These are phyloP conservation scores for Kuraishia piskuri DNA, from an alignment of 805 yeast species.

Conservation along the genomic window DNA sequence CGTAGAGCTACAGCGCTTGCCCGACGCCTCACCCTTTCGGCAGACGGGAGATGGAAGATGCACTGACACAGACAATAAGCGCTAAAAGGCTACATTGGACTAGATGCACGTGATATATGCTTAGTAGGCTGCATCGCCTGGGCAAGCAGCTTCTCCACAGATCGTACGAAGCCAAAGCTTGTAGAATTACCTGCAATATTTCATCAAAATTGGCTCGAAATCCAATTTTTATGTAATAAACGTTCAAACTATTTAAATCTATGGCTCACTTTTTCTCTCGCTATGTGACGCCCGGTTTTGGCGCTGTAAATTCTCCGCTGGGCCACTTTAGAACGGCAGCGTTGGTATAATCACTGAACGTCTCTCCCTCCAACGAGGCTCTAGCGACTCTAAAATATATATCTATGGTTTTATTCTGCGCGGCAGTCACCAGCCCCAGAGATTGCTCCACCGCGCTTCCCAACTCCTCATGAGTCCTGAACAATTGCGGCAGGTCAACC, in stretches of 20 bases:
- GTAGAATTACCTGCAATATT: too few relatives aligned
- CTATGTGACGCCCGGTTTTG: conserved; percentile 43
- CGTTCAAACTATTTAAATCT: too few relatives aligned
- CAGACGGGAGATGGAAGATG: background rate
- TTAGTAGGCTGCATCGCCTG: too few relatives aligned
- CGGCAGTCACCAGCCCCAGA: conserved; percentile 22
- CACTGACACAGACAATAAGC: too few relatives aligned
- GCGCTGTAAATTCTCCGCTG: conserved; percentile 40
- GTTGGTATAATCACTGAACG: conserved; percentile 53
- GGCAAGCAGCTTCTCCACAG: too few relatives aligned
- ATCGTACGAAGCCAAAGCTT: too few relatives aligned
- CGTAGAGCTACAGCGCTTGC: background rate
- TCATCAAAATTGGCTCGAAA: too few relatives aligned
- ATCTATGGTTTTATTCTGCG: conserved; percentile 21
- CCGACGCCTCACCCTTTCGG: background rate
- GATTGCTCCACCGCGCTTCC: background rate
- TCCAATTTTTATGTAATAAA: too few relatives aligned
- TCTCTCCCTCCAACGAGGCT: conserved; percentile 23
- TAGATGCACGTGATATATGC: too few relatives aligned
- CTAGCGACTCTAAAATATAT: conserved; percentile 52
- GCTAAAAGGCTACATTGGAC: too few relatives aligned
- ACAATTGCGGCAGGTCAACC: conserved; percentile 31
- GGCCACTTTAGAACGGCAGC: conserved; percentile 60
- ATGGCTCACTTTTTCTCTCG: background rate
- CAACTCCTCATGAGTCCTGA: conserved; percentile 20